Conservation (phyloP, 805 yeast species). For the Starmerella etchellsii region DNA sequence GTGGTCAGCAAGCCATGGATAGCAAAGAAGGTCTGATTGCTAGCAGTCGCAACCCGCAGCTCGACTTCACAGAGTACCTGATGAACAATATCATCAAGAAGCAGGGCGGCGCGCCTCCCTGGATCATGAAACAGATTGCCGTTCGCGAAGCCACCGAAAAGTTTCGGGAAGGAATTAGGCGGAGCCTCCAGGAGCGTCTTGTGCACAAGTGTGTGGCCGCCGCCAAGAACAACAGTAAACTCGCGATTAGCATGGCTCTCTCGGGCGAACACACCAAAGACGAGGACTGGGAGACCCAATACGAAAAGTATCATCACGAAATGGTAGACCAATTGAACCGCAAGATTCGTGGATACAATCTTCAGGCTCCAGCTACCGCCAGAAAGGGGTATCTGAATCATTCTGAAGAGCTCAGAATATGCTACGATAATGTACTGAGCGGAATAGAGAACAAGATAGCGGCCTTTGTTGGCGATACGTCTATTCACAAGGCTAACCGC, state of each 20-base stretch:
- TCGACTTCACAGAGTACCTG: slow-evolving; percentile 62
- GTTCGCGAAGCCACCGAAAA: slow-evolving; percentile 36
- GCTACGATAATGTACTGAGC: slow-evolving; percentile 29
- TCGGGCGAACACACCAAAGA: background rate
- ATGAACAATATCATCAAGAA: slow-evolving; percentile 57
- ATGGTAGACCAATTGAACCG: slow-evolving; percentile 35
- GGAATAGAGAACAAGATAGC: slow-evolving; percentile 12
- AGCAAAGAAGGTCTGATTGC: slow-evolving; percentile 23
- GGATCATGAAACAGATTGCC: slow-evolving; percentile 69
- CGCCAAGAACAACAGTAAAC: background rate
- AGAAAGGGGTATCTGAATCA: slow-evolving; percentile 40
- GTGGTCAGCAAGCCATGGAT: slow-evolving; percentile 47
- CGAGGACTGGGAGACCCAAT: slow-evolving; percentile 31
- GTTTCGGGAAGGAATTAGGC: slow-evolving; percentile 33
- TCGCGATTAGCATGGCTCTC: slow-evolving; percentile 1
- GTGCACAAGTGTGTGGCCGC: slow-evolving; percentile 19
- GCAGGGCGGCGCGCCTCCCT: slow-evolving; percentile 76
- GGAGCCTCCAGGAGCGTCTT: slow-evolving; percentile 22
- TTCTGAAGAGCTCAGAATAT: slow-evolving; percentile 34
- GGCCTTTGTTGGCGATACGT: slow-evolving; percentile 7
- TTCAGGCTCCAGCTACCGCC: slow-evolving; percentile 51
- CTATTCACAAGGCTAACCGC: slow-evolving; percentile 10
- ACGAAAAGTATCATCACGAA: slow-evolving; percentile 26
- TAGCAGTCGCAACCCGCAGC: slow-evolving; percentile 34
- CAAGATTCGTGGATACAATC: slow-evolving; percentile 42